These are phyloP conservation scores for Aspergillus sp. DNA, from an alignment of 2,329 filamentous ascomycete species.

Conservation along the genomic window DNA sequence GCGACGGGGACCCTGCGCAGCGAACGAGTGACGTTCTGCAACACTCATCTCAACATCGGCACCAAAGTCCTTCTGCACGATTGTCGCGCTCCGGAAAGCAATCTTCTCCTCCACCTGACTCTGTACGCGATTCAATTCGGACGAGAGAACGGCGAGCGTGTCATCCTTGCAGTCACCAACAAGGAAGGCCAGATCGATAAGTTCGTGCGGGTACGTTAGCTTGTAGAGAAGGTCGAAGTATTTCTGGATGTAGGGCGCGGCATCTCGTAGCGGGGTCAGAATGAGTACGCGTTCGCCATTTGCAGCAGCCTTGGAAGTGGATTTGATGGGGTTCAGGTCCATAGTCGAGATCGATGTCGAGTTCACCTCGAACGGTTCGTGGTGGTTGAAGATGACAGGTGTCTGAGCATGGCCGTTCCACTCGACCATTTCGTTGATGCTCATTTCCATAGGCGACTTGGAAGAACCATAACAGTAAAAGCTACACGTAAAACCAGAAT, in stretches of 20 bases:
- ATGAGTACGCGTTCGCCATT: slow-evolving; percentile 87
- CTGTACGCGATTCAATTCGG: slow-evolving; percentile 83
- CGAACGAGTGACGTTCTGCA: slow-evolving; percentile 73
- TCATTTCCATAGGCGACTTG: slow-evolving; percentile 95
- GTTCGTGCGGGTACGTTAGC: slow-evolving; percentile 84
- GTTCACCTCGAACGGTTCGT: slow-evolving; percentile 78
- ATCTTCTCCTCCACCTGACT: slow-evolving; percentile 63
- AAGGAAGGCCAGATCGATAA: slow-evolving; percentile 92
- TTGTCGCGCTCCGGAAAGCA: slow-evolving; percentile 74
- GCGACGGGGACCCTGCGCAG: slow-evolving; percentile 78
- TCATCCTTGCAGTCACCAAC: slow-evolving; percentile 89
- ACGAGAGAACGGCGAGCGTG: slow-evolving; percentile 74
- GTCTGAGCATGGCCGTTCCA: slow-evolving; percentile 88
- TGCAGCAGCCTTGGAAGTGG: slow-evolving; percentile 65
- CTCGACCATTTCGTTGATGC: slow-evolving; percentile 76
- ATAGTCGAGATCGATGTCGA: slow-evolving; percentile 67
- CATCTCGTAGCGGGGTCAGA: slow-evolving; percentile 86
- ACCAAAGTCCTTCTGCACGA: slow-evolving; percentile 89
- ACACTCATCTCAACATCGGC: slow-evolving; percentile 68
- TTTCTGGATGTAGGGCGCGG: slow-evolving; percentile 69
- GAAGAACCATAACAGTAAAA: slow-evolving; percentile 96
- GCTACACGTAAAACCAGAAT: slow-evolving; percentile 40
- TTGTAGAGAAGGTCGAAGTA: slow-evolving; percentile 90
- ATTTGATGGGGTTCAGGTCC: slow-evolving; percentile 76
- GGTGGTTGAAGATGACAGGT: slow-evolving; percentile 93